These are phyloP conservation scores for Torulaspora franciscae DNA, from an alignment of 805 yeast genomes.

Conservation along the genomic window DNA sequence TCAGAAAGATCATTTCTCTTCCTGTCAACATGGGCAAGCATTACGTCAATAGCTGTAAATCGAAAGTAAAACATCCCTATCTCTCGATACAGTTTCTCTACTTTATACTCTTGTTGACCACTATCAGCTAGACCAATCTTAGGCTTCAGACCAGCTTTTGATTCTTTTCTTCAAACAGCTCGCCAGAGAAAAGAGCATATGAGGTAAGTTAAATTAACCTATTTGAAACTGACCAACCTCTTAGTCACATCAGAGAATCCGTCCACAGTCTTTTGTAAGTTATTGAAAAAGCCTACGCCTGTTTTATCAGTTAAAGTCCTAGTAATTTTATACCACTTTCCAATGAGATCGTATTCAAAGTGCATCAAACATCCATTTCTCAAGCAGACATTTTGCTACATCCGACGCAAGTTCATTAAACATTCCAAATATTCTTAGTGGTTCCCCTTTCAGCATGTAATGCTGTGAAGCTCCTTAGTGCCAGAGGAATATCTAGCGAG, in stretches of 20 bases:
- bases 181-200: constrained; percentile 34
- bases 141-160: constrained; percentile 39
- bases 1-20: constrained; percentile 44
- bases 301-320: constrained; percentile 21
- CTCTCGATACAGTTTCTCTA: constrained; percentile 39
- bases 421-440: constrained; percentile 20
- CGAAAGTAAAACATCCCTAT: constrained; percentile 49
- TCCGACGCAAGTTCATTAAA: constrained; percentile 27
- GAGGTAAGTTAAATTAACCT: constrained; percentile 27
- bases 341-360: constrained; percentile 28
- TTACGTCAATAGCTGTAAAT: constrained; percentile 42
- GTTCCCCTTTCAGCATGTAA: constrained; percentile 16
- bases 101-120: constrained; percentile 44
- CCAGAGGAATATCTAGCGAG: constrained; percentile 27
- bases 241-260: constrained; percentile 32
- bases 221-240: constrained; percentile 19
- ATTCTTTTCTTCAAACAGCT: constrained; percentile 23
- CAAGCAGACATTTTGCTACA: constrained; percentile 32
- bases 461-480: constrained; percentile 8
- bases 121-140: constrained; percentile 44
- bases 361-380: constrained; percentile 37
- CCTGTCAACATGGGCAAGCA: constrained; percentile 40
- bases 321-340: constrained; percentile 32
- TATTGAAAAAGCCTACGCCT: constrained; percentile 21
- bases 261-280: constrained; percentile 22